phyloP scores from a whole-genome alignment of 257 asterid genomes.

The Lycium barbarum region DNA sequence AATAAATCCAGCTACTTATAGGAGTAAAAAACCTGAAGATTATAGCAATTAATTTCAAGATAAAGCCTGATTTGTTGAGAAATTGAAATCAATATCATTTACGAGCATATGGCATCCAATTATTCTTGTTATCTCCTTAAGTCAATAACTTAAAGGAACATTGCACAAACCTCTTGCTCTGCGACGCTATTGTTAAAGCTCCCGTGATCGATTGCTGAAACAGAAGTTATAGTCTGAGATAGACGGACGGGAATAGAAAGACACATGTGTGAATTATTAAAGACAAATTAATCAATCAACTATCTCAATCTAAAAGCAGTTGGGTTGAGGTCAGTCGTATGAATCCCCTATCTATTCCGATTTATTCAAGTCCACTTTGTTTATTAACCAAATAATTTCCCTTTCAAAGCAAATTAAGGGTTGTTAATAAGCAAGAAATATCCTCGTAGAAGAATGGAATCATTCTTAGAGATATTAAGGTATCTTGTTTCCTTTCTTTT shows the following conservation, averaged over 20 bases:
- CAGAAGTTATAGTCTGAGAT: slow-evolving; percentile 33
- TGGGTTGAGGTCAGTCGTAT: neutral
- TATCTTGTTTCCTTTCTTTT: slow-evolving; percentile 22
- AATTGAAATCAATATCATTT: slow-evolving; percentile 15
- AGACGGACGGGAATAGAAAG: neutral
- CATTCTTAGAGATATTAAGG: slow-evolving; percentile 98
- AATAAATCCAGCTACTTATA: slow-evolving; percentile 10
- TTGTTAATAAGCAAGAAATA: neutral
- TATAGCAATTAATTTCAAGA: slow-evolving; percentile 17
- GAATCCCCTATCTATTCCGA: neutral
- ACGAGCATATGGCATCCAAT: slow-evolving; percentile 11
- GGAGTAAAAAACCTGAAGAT: neutral
- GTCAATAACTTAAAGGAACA: slow-evolving; percentile 26
- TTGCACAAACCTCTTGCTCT: slow-evolving; percentile 67
- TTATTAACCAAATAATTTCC: slow-evolving; percentile 3
- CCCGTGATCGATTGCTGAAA: slow-evolving; percentile 68
- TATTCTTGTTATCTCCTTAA: neutral
- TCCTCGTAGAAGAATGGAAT: slow-evolving; percentile 46
- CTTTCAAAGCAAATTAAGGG: neutral
- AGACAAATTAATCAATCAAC: slow-evolving; percentile 18
- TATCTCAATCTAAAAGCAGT: slow-evolving; percentile 27
- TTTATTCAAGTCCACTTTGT: neutral
- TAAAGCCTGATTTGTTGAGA: slow-evolving; percentile 13
- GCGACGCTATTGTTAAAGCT: slow-evolving; percentile 86
- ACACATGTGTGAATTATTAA: neutral